A percentile compares a stretch with the other conserved stretches of the same genome.
Conservation (phyloP, 345 rosid species). For the Brassica carinata region DNA sequence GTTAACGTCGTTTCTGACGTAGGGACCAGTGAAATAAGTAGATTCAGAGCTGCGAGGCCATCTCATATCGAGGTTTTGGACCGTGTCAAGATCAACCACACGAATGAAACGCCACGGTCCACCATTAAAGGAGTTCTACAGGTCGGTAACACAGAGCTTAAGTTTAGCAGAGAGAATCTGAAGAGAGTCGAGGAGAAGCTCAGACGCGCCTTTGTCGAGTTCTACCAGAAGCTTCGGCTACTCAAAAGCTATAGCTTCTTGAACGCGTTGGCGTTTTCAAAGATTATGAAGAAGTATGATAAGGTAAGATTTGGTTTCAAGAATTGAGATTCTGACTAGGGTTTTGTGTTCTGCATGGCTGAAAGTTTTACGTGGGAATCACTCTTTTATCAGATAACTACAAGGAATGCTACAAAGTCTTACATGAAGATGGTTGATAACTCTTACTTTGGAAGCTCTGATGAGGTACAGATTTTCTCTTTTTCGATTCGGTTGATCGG, state of each 20-base stretch:
- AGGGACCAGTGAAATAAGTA: not conserved
- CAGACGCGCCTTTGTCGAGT: conserved; percentile 58
- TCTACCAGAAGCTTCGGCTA: conserved; percentile 73
- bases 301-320: conserved; percentile 38
- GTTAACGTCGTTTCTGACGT: not conserved
- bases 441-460: conserved; percentile 60
- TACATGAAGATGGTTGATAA: conserved; percentile 35
- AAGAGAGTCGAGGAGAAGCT: conserved; percentile 56
- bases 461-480: conserved; percentile 12
- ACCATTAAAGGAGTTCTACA: conserved; percentile 44
- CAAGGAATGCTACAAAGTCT: conserved; percentile 54
- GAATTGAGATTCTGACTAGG: not conserved
- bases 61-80: conserved; percentile 58
- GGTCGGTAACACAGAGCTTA: conserved; percentile 45
- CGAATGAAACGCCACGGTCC: conserved; percentile 39
- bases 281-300: not conserved
- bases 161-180: conserved; percentile 59
- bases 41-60: conserved; percentile 35
- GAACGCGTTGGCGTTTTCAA: not conserved
- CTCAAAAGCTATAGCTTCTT: conserved; percentile 57
- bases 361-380: conserved; percentile 23
- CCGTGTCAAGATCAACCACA: conserved; percentile 50
- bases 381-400: conserved; percentile 52
- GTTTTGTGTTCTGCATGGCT: not conserved
- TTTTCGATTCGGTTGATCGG: not conserved